Evolutionary conservation across 1,284 basidiomycete species (phyloP), one percentile per base, ranked within the genome.

Genomic region (Sutorius eximius): DNA sequence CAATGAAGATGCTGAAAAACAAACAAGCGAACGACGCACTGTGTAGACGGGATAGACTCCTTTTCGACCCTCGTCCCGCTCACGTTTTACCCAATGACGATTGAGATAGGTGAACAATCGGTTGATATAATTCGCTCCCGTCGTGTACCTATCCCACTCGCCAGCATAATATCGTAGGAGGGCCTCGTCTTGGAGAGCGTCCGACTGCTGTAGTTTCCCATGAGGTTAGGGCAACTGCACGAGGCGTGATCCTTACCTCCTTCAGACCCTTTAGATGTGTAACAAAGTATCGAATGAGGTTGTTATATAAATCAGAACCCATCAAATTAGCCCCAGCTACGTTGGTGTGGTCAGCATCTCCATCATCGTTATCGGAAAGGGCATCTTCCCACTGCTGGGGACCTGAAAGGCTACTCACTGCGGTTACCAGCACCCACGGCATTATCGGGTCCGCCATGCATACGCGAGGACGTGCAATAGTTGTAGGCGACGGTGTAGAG

Each of bases 61-160:
- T 75, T 95, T 98, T 67, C 94, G 84, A 6, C 97, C 97, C 71
- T 99, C 96, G 66, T 99, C 97, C 70, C 96, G 89, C 72, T 99
- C 95, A 44, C 96, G 86, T 77, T 97, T 98, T 47, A 99, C 95
- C 97, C 97, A 99, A 75, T 98, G 95, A 56, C 96, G 91, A 72
- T 99, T 98, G 57, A 98, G 85, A 74, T 98, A 98, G 20, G 93
- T 91, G 78, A 98, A 98, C 41, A 99, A 76, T 57, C 95, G 87
- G 69, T 97, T 95, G 68, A 99, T 89, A 71, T 95, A 98, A 72
- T 93, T 94, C 10, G 96, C 95, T 55, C 96, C 96, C 1, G 88
- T 94, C 0, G 96, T 99, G 75, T 98, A 99, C 41, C 94, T 83
- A 68, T 95, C 91, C 96, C 97, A 99, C 71, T 98, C 91, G 52